phyloP scores from a whole-genome alignment of 805 yeast genomes.

The Candida cerambycidarum region DNA sequence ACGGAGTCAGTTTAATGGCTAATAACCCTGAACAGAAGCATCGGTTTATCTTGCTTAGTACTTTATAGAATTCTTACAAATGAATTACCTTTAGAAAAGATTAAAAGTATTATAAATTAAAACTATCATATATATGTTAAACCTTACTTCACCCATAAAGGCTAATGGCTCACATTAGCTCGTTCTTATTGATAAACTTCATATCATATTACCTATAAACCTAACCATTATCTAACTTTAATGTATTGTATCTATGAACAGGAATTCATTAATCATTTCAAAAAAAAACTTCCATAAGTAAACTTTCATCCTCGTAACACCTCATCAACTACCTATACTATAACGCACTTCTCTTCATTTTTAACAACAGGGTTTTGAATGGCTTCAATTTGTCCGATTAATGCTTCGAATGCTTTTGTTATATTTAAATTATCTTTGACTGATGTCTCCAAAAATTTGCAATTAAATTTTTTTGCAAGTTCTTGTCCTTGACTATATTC shows the following conservation, averaged over 20 bases:
- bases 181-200: too few species aligned
- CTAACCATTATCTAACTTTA: not conserved
- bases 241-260: not conserved
- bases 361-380: slow-evolving; percentile 53
- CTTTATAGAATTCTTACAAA: too few species aligned
- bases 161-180: too few species aligned
- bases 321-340: slow-evolving; percentile 20
- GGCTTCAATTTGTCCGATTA: slow-evolving; percentile 56
- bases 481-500: slow-evolving; percentile 51
- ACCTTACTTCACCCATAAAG: too few species aligned
- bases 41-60: too few species aligned
- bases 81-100: too few species aligned
- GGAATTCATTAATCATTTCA: not conserved
- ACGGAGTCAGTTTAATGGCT: too few species aligned
- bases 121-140: too few species aligned
- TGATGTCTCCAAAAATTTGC: slow-evolving; percentile 49
- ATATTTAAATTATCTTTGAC: slow-evolving; percentile 47
- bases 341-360: slow-evolving; percentile 50
- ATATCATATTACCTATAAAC: slow-evolving; percentile 1
- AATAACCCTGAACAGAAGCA: too few species aligned
- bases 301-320: not conserved
- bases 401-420: slow-evolving; percentile 57
- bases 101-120: too few species aligned
- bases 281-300: not conserved
- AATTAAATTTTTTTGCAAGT: slow-evolving; percentile 44